These are phyloP conservation scores for Datura wrightii DNA, from an alignment of 257 asterid genomes.

Conservation along the genomic window DNA sequence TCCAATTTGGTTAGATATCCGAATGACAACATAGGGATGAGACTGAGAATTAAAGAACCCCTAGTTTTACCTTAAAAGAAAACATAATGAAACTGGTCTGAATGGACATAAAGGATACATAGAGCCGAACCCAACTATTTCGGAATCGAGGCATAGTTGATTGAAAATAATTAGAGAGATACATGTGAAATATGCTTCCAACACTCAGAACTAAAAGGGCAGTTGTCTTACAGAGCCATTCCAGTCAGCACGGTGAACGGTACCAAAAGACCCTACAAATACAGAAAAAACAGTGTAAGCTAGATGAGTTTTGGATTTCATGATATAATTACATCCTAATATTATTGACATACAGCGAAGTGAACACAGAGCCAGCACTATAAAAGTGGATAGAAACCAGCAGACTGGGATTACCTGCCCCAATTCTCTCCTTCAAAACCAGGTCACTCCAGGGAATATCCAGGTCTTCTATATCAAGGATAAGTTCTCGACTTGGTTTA, in stretches of 20 bases:
- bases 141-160: neutral
- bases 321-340: neutral
- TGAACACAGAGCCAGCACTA: neutral
- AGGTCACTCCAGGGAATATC: slow-evolving; percentile 91
- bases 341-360: neutral
- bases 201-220: slow-evolving; percentile 33
- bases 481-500: slow-evolving; percentile 50
- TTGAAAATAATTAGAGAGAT: neutral
- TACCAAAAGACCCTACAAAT: slow-evolving; percentile 91
- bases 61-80: neutral
- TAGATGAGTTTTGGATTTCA: slow-evolving; percentile 3
- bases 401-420: slow-evolving; percentile 72
- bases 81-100: neutral
- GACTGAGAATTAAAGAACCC: neutral
- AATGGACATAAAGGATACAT: neutral
- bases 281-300: slow-evolving; percentile 32
- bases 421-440: slow-evolving; percentile 79
- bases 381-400: slow-evolving; percentile 29
- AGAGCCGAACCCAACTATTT: neutral
- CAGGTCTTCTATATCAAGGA: slow-evolving; percentile 76
- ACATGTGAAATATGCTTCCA: neutral
- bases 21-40: neutral
- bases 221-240: slow-evolving; percentile 84
- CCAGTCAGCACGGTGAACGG: slow-evolving; percentile 99
- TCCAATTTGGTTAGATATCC: neutral